Evolutionary conservation across 768 basidiomycete genomes (phyloP).

Genomic region (Tylopilus vinaceipallidus): DNA sequence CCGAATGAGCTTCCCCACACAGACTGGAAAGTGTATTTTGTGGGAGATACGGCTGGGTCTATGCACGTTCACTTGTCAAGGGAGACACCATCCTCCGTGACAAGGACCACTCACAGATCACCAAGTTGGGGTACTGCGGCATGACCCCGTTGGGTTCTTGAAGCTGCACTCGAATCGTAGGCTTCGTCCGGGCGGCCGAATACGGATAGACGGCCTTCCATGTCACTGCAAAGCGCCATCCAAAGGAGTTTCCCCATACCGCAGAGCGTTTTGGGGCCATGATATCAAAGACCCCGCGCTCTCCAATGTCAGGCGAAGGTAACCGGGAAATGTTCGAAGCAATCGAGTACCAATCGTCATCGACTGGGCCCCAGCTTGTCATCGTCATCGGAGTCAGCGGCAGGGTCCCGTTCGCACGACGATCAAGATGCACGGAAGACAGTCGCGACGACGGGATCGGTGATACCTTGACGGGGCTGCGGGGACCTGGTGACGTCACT

Average conservation of each 20-base stretch:
- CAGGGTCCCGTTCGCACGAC: conserved; percentile 53
- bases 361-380: conserved; percentile 54
- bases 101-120: conserved; percentile 27
- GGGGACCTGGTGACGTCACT: conserved; percentile 60
- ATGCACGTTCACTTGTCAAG: not conserved
- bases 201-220: conserved; percentile 24
- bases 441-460: conserved; percentile 38
- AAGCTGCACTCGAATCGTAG: conserved; percentile 3
- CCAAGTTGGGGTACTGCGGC: conserved; percentile 27
- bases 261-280: conserved; percentile 1
- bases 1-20: conserved; percentile 22
- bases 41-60: conserved; percentile 38
- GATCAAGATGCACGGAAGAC: conserved; percentile 54
- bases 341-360: conserved; percentile 38
- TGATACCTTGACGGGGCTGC: conserved; percentile 40
- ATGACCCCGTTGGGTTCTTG: conserved; percentile 9
- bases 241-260: conserved; percentile 26
- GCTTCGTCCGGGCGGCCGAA: conserved; percentile 2
- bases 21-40: not conserved
- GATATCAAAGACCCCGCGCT: conserved; percentile 38
- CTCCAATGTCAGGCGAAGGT: conserved; percentile 58
- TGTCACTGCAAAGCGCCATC: conserved; percentile 19
- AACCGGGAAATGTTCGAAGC: conserved; percentile 36
- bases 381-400: conserved; percentile 38
- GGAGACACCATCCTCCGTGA: not conserved